phyloP scores from a whole-genome alignment of 495 filamentous ascomycete genomes.

The Neurospora sp. region DNA sequence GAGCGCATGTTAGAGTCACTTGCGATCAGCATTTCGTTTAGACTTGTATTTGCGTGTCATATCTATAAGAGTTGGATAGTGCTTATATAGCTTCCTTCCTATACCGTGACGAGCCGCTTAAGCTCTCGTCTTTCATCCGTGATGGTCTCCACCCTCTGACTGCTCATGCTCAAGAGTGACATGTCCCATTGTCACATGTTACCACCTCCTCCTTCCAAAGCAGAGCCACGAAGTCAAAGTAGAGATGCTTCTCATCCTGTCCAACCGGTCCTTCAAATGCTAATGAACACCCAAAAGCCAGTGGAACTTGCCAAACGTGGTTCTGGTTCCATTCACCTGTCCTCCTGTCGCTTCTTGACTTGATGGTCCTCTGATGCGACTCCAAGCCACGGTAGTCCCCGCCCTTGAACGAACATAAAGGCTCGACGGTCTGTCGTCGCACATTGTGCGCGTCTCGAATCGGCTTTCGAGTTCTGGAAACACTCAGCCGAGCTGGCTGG shows the following conservation, averaged over 20 bases:
- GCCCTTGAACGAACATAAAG: neutral
- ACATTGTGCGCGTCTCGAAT: neutral
- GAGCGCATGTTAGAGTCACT: neutral
- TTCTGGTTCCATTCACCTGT: too few relatives aligned
- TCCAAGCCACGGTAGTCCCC: neutral
- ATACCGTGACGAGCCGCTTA: too few relatives aligned
- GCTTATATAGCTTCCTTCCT: neutral
- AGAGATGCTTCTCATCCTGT: neutral
- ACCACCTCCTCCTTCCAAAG: neutral
- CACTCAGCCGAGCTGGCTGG: neutral
- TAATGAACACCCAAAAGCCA: neutral
- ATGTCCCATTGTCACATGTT: neutral
- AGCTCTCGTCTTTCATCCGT: neutral
- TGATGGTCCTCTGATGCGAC: neutral
- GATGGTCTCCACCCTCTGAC: neutral
- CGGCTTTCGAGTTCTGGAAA: neutral
- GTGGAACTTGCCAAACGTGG: neutral
- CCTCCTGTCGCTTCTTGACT: neutral
- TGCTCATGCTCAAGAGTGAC: neutral
- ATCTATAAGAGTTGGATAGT: neutral
- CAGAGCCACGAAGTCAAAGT: neutral
- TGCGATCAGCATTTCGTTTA: neutral
- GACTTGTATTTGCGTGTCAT: neutral
- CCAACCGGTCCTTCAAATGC: neutral
- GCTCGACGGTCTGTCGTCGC: neutral